Evolutionary conservation across 345 rosid genomes (phyloP), one percentile per base, ranked within the genome.

Genomic region (Citrus glauca): DNA sequence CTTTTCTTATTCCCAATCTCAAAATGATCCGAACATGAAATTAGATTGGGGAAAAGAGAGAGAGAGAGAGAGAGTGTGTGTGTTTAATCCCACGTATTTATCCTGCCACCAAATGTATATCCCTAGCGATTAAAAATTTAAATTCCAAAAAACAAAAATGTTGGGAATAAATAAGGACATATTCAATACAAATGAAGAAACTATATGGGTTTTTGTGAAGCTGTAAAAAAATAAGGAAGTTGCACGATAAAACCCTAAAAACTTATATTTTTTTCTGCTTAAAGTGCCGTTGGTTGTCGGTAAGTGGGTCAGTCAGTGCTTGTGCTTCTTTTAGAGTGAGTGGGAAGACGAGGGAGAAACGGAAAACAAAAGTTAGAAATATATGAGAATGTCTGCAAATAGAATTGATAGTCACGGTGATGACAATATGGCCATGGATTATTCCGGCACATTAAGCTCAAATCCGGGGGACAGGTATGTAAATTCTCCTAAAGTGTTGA

Each of bases 231-330:
- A 4, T 50, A 53, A 53, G 57, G 57, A 6, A 17, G 57, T 53
- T 53, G 57, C 2, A 53, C 5, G 57, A 53, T 53, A 53, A 53
- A 53, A 4, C 20, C 22, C 57, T 6, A 53, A 17, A 53, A 74
- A 20, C 42, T 6, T 50, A 2, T 42, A 3, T 28, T 13, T 42
- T 37, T 27, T 63, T 11, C 38, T 20, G n/a, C 10, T 42, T 4
- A 13, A 11, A 45, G 61, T 48, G 78, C 78, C 56, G 77, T 74
- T 74, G 6, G 30, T 10, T 28, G 77, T 74, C 60, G 57, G 45
- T 63, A 45, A 45, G 50, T 45, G 50, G 50, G 50, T 56, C 73
- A 9, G 61, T 32, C n/a, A 20, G 70, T 74, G 78, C 42, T 74
- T 30, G 70, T 32, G 78, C 42, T 75, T 48, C 35, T 64, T 11